Base-by-base conservation (phyloP, 2,329 filamentous ascomycete species). In the Ophiostoma australiae region DNA sequence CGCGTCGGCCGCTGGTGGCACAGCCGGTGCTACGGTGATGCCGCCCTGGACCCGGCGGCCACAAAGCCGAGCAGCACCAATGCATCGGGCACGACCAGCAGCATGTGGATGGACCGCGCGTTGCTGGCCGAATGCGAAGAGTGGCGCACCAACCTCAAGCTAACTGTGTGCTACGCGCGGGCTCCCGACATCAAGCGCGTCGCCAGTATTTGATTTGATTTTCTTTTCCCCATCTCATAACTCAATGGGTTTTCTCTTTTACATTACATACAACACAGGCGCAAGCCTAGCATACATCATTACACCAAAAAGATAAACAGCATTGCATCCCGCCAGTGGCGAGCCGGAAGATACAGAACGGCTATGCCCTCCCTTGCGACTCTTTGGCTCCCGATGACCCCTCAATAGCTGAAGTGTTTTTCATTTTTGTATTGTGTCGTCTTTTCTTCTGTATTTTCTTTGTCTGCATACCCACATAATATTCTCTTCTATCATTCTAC, bases 1-100 rank as follows among this genome's bases (percentile, higher is more conserved):
- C 90, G 94, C 73, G 94, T 98, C 13, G 94, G 93, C 1, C 87
- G 95, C 63, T 98, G 94, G 93, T 99, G 95, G 95, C 98, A 97
- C 80, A 91, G 89, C 11, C 88, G 91, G 69, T 97, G 94, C 82
- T 98, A 97, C 78, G 94, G 97, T 80, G 87, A 86, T 71, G 84
- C 86, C 4, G 83, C 89, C 10, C 79, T 69, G 20, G 65, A 63
- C 8, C 86, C 72, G 80, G 84, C 8, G n/a, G 72, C 74, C 48
- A 72, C 37, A 1, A n/a, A 63, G 5, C 33, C 69, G 39, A 15
- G 41, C 39, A 41, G 41, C 39, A 41, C 39, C 3, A 23, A 17
- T 4, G n/a, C 13, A 27, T 67, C 41, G 72, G 78, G 82, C 41
- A 75, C 83, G 68, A 81, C 82, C 67, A 81, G 82, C 66, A 87